Conservation (phyloP, 1,139 yeast genomes). For the Yamadazyma sp. region DNA sequence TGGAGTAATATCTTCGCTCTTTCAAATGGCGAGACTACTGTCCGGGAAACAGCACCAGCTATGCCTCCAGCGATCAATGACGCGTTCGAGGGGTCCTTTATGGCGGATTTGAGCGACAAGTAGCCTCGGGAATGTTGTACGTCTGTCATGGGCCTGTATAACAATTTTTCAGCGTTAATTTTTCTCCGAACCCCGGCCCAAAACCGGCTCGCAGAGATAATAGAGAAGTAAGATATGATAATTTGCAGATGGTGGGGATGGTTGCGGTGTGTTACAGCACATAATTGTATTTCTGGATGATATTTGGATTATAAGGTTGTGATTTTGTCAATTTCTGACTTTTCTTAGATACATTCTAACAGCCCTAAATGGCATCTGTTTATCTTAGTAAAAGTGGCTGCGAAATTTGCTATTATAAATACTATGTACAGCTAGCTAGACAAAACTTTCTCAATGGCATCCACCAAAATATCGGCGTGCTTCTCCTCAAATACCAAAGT, state of each 20-base stretch:
- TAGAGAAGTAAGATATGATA: too few species aligned
- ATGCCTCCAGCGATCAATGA: conserved; percentile 61
- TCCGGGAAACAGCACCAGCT: conserved; percentile 92
- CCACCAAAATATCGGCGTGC: conserved; percentile 64
- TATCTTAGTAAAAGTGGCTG: conserved; percentile 1
- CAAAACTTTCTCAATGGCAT: conserved; percentile 48
- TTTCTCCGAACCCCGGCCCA: too few species aligned
- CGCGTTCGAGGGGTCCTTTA: conserved; percentile 53
- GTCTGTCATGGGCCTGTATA: not conserved
- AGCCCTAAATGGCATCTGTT: too few species aligned
- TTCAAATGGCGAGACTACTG: conserved; percentile 93
- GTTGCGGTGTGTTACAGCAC: too few species aligned
- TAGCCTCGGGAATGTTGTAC: conserved; percentile 3
- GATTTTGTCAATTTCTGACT: too few species aligned
- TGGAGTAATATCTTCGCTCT: conserved; percentile 90
- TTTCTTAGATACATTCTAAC: too few species aligned
- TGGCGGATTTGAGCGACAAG: conserved; percentile 22
- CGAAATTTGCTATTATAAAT: conserved; percentile 1
- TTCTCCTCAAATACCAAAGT: conserved; percentile 63
- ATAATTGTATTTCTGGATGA: too few species aligned
- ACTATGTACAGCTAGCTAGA: conserved; percentile 24
- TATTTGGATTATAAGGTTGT: too few species aligned
- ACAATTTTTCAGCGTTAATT: too few species aligned
- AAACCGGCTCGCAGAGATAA: too few species aligned
- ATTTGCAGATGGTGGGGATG: too few species aligned